Percentiles rank a stretch among this genome's conserved stretches.
Evolutionary conservation across 305 asterid genomes (phyloP).

Genomic region (Fraxinus angustifolia): DNA sequence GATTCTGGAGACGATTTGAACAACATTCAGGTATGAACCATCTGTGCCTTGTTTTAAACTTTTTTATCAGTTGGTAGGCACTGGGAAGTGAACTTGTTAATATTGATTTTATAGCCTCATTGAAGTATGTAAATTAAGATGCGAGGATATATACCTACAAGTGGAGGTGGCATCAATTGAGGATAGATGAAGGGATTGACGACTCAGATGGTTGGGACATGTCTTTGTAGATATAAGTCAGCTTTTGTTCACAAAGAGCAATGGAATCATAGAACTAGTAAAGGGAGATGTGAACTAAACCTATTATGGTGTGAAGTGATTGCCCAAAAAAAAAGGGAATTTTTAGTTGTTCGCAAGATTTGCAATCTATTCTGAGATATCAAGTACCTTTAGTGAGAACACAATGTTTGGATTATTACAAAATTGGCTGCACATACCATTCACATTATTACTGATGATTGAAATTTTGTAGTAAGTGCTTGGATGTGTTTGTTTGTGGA

Average conservation of each 20-base stretch:
- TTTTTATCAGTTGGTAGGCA: background rate
- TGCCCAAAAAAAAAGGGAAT: background rate
- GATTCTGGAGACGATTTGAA: constrained; percentile 57
- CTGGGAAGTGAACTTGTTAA: background rate
- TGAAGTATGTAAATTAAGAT: background rate
- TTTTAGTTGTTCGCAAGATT: background rate
- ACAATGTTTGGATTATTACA: background rate
- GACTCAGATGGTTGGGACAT: background rate
- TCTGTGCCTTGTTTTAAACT: background rate
- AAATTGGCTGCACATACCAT: background rate
- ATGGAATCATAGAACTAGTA: background rate
- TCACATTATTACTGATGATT: background rate
- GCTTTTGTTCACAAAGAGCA: background rate
- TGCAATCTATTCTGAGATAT: constrained; percentile 1
- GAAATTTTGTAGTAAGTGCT: background rate
- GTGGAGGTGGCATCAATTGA: background rate
- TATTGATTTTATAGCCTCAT: background rate
- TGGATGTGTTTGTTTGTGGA: background rate
- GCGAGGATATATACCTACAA: background rate
- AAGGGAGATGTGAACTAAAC: background rate
- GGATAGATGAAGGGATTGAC: background rate
- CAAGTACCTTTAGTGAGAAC: constrained; percentile 12
- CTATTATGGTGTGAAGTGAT: background rate
- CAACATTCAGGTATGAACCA: constrained; percentile 57
- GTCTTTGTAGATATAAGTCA: background rate